A percentile compares a stretch with the other conserved stretches of the same genome.
These are phyloP conservation scores for Acorus calamus DNA, from an alignment of 106 monocot genomes.

Conservation along the genomic window DNA sequence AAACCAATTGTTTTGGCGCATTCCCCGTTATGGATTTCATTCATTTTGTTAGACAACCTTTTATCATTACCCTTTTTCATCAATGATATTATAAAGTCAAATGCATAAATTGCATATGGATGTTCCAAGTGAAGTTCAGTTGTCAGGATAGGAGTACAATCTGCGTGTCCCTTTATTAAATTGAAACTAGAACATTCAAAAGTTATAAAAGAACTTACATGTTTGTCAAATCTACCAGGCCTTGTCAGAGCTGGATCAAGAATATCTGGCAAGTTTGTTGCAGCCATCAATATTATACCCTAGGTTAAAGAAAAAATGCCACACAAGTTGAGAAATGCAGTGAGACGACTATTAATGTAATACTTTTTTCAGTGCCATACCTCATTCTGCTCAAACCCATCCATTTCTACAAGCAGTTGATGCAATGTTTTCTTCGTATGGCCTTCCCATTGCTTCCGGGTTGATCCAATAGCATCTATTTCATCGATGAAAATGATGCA, in stretches of 20 bases:
- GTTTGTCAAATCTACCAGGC: constrained; percentile 53
- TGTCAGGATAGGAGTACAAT: no score
- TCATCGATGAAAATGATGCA: constrained; percentile 46
- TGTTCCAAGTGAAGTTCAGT: no score
- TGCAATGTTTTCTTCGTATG: constrained; percentile 32
- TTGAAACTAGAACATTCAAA: background rate
- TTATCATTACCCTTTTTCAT: no score
- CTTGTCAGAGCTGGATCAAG: constrained; percentile 31
- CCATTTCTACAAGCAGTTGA: constrained; percentile 46
- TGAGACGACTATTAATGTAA: background rate
- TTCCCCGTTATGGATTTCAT: no score
- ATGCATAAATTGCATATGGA: no score
- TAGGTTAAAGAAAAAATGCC: constrained; percentile 6
- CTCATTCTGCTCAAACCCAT: constrained; percentile 80
- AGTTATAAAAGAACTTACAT: constrained; percentile 53
- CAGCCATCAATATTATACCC: constrained; percentile 38
- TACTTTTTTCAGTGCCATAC: constrained; percentile 15
- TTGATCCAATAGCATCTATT: constrained; percentile 42
- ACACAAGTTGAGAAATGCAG: background rate
- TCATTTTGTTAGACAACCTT: no score
- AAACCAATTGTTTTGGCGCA: no score
- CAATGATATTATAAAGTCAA: no score
- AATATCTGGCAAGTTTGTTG: constrained; percentile 34
- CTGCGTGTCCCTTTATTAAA: no score
- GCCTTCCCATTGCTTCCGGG: constrained; percentile 23